Conservation (phyloP, 108 stramenopile species). For the Aurantiochytrium sp. region DNA sequence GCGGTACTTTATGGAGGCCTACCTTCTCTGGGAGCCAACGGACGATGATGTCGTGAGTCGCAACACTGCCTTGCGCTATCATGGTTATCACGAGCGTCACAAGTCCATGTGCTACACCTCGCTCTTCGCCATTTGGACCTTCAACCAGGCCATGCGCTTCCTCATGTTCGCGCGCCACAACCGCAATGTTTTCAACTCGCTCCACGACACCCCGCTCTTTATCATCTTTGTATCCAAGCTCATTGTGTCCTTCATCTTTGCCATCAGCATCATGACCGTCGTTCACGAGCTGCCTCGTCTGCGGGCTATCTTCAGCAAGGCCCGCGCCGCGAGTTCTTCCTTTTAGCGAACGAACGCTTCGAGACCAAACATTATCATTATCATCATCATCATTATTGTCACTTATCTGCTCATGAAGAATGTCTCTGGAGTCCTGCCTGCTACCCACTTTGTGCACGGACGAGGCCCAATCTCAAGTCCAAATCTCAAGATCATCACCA, state of each 20-base stretch:
- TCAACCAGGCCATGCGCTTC: not conserved
- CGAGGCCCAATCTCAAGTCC: too few relatives aligned
- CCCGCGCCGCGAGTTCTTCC: not conserved
- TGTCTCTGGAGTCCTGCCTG: too few relatives aligned
- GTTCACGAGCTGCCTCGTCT: constrained; percentile 3
- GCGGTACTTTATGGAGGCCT: constrained; percentile 7
- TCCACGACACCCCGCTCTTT: constrained; percentile 8
- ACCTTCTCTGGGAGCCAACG: not conserved
- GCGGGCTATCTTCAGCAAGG: not conserved
- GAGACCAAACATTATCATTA: too few relatives aligned
- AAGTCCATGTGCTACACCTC: not conserved
- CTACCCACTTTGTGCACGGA: too few relatives aligned
- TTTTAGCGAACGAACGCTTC: too few relatives aligned
- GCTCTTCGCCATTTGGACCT: not conserved
- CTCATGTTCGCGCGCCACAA: not conserved
- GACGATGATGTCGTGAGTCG: not conserved
- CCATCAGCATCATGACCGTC: constrained; percentile 3
- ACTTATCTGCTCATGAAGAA: too few relatives aligned
- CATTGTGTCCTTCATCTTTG: not conserved
- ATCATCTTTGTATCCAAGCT: not conserved
- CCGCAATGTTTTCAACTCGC: not conserved
- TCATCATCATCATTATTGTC: too few relatives aligned
- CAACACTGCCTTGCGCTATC: not conserved
- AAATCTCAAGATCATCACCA: too few relatives aligned
- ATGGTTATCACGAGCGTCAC: not conserved